Base-by-base conservation (phyloP, 176 grass and related monocot species). In the Miscanthus lutarioriparius region DNA sequence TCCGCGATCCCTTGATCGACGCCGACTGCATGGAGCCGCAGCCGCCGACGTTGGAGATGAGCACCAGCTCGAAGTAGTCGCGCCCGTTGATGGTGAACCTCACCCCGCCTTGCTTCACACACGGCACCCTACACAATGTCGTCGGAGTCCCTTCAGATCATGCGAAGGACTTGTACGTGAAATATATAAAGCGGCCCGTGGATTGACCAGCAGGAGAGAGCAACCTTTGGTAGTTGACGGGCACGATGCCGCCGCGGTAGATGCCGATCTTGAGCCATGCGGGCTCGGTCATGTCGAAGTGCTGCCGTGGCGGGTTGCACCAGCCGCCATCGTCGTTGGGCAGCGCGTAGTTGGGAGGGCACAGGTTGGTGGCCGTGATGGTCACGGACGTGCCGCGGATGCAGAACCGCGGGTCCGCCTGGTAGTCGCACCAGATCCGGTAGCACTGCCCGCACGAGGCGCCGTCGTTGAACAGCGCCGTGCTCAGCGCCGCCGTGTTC, bases 61-160 rank as follows among this genome's bases (percentile, higher is more conserved):
- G 91, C 16, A 98, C 93, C 39, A 98, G 62, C 87, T 98, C 94
- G 86, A 98, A 98, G 89, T 98, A 93, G 73, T 92, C 92, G 39
- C 88, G 89, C 11, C 96, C 96, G 64, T 81, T 90, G 38, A 95
- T 51, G 61, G 85, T 87, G 89, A 95, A 98, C 85, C 96, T 86
- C 14, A 98, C 89, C 1, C 96, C 92, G 19, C 96, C 96, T 77
- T 87, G 89, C 89, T 87, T 98, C 74, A 78, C 89, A 14, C 96
- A 98, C 1, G 91, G 87, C 67, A 98, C n/a, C n/a, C n/a, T n/a
- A n/a, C n/a, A n/a, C n/a, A n/a, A n/a, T n/a, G n/a, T n/a, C n/a
- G n/a, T n/a, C n/a, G n/a, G n/a, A n/a, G n/a, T n/a, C n/a, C n/a
- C n/a, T n/a, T n/a, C n/a, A n/a, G n/a, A n/a, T n/a, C n/a, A n/a